Conservation (phyloP, 1,139 yeast species). For the Komagataea norvegica region DNA sequence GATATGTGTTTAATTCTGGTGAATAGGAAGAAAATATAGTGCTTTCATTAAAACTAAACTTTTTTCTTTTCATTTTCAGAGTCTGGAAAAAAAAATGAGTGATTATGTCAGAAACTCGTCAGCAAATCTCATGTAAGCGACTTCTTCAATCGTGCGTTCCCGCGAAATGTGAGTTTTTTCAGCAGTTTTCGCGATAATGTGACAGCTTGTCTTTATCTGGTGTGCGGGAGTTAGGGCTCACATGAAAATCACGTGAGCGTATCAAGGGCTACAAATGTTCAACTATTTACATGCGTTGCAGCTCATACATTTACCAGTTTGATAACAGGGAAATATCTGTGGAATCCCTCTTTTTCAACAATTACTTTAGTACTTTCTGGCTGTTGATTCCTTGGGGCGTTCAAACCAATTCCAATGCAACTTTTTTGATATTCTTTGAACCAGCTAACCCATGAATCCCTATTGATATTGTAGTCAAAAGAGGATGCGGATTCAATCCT, state of each 20-base stretch:
- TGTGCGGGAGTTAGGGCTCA: constrained; percentile 2
- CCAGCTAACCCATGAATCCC: constrained; percentile 27
- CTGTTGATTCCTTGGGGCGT: constrained; percentile 9
- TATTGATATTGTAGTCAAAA: constrained; percentile 26
- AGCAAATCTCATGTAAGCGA: neutral
- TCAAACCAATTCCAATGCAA: constrained; percentile 18
- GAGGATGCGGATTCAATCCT: neutral
- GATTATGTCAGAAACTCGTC: constrained; percentile 3
- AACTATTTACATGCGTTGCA: neutral
- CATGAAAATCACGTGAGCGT: neutral
- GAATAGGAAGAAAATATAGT: neutral
- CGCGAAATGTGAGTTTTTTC: too few relatives aligned
- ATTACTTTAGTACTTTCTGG: constrained; percentile 20
- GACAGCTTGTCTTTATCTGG: too few relatives aligned
- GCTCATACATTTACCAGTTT: constrained; percentile 1
- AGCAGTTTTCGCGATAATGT: too few relatives aligned
- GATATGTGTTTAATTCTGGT: constrained; percentile 17
- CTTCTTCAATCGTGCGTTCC: too few relatives aligned
- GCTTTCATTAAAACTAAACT: constrained; percentile 1
- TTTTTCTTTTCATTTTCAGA: constrained; percentile 10
- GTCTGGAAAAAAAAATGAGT: constrained; percentile 1
- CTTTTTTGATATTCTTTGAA: constrained; percentile 26
- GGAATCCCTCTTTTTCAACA: constrained; percentile 31
- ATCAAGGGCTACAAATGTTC: constrained; percentile 1
- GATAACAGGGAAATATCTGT: constrained; percentile 39